These are phyloP conservation scores for Eucommia ulmoides DNA, from an alignment of 257 asterid species.

Conservation along the genomic window DNA sequence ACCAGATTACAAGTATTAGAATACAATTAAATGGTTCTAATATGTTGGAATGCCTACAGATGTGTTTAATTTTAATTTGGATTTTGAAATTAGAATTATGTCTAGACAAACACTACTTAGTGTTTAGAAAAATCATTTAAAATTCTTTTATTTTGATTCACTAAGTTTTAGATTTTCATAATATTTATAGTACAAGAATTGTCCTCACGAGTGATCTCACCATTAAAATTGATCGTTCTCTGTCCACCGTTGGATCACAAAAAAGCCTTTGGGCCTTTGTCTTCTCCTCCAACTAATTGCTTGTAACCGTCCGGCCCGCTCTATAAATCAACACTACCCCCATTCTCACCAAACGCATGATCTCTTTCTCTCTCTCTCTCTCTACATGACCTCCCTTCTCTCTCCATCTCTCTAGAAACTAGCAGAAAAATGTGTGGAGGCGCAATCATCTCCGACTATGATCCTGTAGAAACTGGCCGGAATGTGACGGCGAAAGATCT, in stretches of 20 bases:
- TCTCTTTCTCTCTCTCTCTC: conserved; percentile 9
- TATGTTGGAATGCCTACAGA: too few relatives aligned
- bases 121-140: too few relatives aligned
- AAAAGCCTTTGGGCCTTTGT: conserved; percentile 4
- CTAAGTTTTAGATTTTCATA: too few relatives aligned
- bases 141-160: too few relatives aligned
- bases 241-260: conserved; percentile 25
- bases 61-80: too few relatives aligned
- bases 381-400: not conserved
- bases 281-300: conserved; percentile 6
- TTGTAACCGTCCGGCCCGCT: conserved; percentile 14
- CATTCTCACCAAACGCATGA: not conserved
- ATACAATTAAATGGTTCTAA: too few relatives aligned
- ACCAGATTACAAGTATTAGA: too few relatives aligned
- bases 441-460: conserved; percentile 54
- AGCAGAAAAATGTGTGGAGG: conserved; percentile 69
- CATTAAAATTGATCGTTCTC: not conserved
- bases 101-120: too few relatives aligned
- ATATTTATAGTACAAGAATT: too few relatives aligned
- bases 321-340: conserved; percentile 13
- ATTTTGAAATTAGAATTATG: too few relatives aligned
- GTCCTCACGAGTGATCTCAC: conserved; percentile 16
- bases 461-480: conserved; percentile 32
- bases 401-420: conserved; percentile 8
- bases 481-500: conserved; percentile 36